phyloP scores from a whole-genome alignment of 176 grass and related monocot species.

The Chrysopogon serrulatus region DNA sequence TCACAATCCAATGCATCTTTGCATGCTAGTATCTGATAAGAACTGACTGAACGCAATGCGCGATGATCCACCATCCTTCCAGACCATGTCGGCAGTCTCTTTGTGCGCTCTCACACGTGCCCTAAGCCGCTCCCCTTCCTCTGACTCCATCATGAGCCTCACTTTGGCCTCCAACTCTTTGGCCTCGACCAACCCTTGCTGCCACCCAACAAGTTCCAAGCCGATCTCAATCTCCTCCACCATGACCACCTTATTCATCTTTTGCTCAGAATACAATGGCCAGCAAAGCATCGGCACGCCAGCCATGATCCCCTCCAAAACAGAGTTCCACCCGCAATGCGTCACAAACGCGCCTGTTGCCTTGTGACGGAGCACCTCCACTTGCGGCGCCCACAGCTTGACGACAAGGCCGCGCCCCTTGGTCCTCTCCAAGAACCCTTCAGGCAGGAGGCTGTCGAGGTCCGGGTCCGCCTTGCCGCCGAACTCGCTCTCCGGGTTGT shows the following conservation, averaged over 20 bases:
- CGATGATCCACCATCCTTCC: constrained; percentile 5
- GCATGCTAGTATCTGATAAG: background rate
- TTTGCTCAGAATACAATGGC: background rate
- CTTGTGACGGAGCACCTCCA: background rate
- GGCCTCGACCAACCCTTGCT: background rate
- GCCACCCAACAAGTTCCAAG: constrained; percentile 5
- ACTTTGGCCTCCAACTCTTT: constrained; percentile 30
- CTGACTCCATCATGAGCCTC: background rate
- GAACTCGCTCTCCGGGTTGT: background rate
- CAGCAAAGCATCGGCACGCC: background rate
- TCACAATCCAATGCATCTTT: too few relatives aligned
- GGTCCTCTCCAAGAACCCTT: constrained; percentile 37
- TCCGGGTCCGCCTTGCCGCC: background rate
- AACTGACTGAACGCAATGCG: background rate
- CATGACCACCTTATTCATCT: background rate
- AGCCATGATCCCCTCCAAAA: background rate
- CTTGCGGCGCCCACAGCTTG: constrained; percentile 27
- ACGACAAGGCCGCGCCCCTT: constrained; percentile 11
- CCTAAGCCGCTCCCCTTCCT: background rate
- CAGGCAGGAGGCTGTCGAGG: background rate
- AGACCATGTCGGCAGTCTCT: background rate
- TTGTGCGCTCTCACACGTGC: background rate
- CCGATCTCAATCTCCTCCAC: background rate
- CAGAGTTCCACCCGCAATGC: background rate
- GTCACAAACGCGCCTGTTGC: background rate